Percentiles rank a stretch among this genome's conserved stretches.
These are phyloP conservation scores for Elongisporangium prolatum DNA, from an alignment of 352 stramenopile genomes.

Conservation along the genomic window DNA sequence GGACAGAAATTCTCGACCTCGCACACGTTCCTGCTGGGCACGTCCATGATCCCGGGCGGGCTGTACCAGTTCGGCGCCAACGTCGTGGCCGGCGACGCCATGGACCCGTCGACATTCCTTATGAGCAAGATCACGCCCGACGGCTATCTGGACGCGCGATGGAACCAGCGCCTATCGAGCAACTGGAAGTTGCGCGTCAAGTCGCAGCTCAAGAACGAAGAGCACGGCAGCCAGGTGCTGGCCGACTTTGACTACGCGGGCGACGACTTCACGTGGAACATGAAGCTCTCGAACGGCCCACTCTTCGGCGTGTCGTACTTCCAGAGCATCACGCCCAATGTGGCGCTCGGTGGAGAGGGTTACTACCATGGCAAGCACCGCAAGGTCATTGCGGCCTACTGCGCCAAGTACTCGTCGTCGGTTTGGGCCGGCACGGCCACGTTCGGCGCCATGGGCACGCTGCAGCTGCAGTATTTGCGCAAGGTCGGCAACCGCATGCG, in stretches of 20 bases:
- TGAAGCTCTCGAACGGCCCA: slow-evolving; percentile 88
- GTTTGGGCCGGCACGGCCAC: slow-evolving; percentile 73
- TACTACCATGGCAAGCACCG: slow-evolving; percentile 89
- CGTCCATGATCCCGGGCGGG: slow-evolving; percentile 77
- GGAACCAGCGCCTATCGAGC: slow-evolving; percentile 71
- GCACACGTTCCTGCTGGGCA: slow-evolving; percentile 78
- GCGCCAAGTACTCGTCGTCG: slow-evolving; percentile 71
- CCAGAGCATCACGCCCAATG: slow-evolving; percentile 78
- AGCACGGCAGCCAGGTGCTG: slow-evolving; percentile 72
- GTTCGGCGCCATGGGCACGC: slow-evolving; percentile 71
- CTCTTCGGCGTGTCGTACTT: slow-evolving; percentile 83
- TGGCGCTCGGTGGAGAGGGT: slow-evolving; percentile 75
- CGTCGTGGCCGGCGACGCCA: slow-evolving; percentile 65
- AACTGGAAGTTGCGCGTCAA: slow-evolving; percentile 85
- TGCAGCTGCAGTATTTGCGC: slow-evolving; percentile 84
- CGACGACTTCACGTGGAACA: slow-evolving; percentile 86
- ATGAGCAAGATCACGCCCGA: slow-evolving; percentile 86
- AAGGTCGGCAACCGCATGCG: slow-evolving; percentile 80
- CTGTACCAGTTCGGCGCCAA: slow-evolving; percentile 88
- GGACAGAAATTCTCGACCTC: slow-evolving; percentile 78
- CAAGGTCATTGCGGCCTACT: slow-evolving; percentile 83
- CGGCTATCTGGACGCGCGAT: slow-evolving; percentile 79
- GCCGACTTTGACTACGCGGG: slow-evolving; percentile 81
- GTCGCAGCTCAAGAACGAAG: slow-evolving; percentile 79
- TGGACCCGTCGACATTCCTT: slow-evolving; percentile 79